Conservation (phyloP, 129 eudicot species). For the Flaveria robusta region DNA sequence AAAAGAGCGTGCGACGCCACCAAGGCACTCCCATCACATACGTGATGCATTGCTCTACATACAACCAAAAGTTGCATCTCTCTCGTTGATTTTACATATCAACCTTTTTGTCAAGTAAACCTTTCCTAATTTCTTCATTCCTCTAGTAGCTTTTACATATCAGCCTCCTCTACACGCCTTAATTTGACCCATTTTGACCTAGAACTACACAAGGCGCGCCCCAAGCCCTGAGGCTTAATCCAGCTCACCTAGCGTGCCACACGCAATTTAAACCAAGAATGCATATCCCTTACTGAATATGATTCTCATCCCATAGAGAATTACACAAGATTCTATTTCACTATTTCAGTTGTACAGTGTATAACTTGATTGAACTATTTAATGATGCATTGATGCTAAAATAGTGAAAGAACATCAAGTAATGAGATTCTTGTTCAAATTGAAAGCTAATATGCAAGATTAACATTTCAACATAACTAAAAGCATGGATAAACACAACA, state of each 20-base stretch:
- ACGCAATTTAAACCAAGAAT: background rate
- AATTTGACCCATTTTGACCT: background rate
- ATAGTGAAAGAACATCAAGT: background rate
- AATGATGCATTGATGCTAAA: background rate
- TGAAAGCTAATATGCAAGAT: background rate
- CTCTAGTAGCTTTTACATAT: background rate
- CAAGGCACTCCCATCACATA: background rate
- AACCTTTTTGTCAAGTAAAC: background rate
- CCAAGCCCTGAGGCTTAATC: background rate
- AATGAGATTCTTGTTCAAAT: background rate
- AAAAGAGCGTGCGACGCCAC: background rate
- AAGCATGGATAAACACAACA: background rate
- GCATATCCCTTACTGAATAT: too few species aligned
- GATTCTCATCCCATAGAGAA: too few species aligned
- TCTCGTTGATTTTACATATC: background rate
- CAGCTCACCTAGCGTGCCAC: background rate
- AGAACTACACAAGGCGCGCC: background rate
- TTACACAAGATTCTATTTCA: background rate
- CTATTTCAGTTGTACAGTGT: background rate
- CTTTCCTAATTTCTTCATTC: background rate
- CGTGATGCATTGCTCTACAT: background rate
- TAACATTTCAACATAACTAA: background rate
- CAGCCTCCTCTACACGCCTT: background rate
- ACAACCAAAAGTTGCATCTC: background rate
- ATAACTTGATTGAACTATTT: background rate